These are phyloP conservation scores for Penicillium cosmopolitanum DNA, from an alignment of 495 filamentous ascomycete species.

Conservation along the genomic window DNA sequence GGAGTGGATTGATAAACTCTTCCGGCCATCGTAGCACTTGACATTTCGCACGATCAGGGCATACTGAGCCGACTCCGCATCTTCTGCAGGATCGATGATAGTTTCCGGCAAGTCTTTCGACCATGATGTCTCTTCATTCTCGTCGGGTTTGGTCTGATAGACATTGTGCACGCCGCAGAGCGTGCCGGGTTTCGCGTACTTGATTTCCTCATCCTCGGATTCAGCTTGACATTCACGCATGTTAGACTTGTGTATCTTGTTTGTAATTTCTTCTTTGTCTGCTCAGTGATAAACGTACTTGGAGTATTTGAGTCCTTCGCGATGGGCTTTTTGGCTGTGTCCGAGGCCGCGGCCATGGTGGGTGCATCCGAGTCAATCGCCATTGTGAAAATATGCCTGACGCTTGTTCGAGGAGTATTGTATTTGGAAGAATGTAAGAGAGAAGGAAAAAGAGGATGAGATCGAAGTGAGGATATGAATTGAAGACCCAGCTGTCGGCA, in stretches of 20 bases:
- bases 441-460: neutral
- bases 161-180: conserved; percentile 36
- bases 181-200: conserved; percentile 23
- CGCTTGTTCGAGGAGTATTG: neutral
- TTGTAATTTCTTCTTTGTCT: neutral
- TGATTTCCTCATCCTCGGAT: conserved; percentile 1
- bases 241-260: neutral
- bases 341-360: neutral
- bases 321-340: conserved; percentile 2
- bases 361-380: neutral
- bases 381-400: neutral
- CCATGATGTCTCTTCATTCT: conserved; percentile 31
- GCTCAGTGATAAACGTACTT: neutral
- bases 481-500: neutral
- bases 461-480: neutral
- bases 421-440: neutral
- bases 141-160: conserved; percentile 36
- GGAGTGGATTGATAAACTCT: conserved; percentile 61
- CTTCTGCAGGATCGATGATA: conserved; percentile 52
- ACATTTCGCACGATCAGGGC: conserved; percentile 57
- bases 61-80: conserved; percentile 54
- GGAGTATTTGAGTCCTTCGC: neutral
- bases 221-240: conserved; percentile 3
- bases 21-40: conserved; percentile 62
- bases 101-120: conserved; percentile 46